These are phyloP conservation scores for Cyberlindnera suaveolens DNA, from an alignment of 805 yeast genomes.

Conservation along the genomic window DNA sequence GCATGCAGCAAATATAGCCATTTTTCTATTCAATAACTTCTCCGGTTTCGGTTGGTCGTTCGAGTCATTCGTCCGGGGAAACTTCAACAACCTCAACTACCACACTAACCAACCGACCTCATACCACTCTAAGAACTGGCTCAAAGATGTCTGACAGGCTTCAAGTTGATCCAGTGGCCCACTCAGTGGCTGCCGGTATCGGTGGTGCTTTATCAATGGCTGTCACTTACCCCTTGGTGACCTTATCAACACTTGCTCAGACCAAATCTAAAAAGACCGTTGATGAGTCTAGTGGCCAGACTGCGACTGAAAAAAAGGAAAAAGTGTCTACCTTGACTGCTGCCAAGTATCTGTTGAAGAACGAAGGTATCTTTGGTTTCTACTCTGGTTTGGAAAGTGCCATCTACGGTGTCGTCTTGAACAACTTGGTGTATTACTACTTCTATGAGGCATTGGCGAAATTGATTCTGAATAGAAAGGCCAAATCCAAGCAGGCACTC, in stretches of 20 bases:
- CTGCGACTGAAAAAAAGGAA: slow-evolving; percentile 10
- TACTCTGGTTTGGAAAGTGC: slow-evolving; percentile 89
- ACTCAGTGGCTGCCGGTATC: slow-evolving; percentile 91
- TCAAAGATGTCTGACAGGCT: slow-evolving; percentile 20
- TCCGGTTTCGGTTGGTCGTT: not conserved
- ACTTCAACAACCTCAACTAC: not conserved
- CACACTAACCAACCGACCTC: too few species aligned
- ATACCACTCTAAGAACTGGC: too few species aligned
- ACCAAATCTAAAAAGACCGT: slow-evolving; percentile 36
- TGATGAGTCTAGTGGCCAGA: slow-evolving; percentile 7
- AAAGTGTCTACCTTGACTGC: slow-evolving; percentile 28
- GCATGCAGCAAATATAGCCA: too few species aligned
- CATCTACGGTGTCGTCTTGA: slow-evolving; percentile 74
- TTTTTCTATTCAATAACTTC: too few species aligned
- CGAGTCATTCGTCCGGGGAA: not conserved
- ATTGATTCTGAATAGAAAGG: slow-evolving; percentile 29
- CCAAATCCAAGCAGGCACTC: slow-evolving; percentile 12
- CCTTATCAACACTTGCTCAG: slow-evolving; percentile 84
- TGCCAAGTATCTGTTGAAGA: slow-evolving; percentile 40
- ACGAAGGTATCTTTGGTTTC: slow-evolving; percentile 62
- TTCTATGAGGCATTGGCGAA: slow-evolving; percentile 72
- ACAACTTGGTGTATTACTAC: slow-evolving; percentile 86
- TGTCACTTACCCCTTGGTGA: slow-evolving; percentile 84
- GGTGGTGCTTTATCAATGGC: slow-evolving; percentile 88
- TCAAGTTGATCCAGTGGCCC: slow-evolving; percentile 40